Conservation (phyloP, 2,329 filamentous ascomycete genomes). For the Trematosphaeria pertusa region DNA sequence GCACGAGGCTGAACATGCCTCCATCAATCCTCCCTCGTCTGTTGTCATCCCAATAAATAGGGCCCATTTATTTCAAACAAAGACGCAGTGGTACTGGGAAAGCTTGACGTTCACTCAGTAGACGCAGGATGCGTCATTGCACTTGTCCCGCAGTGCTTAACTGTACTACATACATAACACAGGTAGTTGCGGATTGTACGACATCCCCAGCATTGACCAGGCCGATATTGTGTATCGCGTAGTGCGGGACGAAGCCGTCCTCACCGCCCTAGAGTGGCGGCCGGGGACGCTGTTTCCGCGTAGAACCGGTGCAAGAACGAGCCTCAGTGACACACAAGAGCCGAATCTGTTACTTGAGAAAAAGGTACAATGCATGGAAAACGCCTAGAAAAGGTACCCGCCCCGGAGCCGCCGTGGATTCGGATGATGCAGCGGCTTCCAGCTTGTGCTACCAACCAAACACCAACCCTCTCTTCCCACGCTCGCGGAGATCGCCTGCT, state of each 20-base stretch:
- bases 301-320: neutral
- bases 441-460: neutral
- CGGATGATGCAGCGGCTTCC: neutral
- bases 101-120: neutral
- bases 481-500: neutral
- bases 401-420: neutral
- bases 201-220: neutral
- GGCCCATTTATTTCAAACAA: neutral
- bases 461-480: neutral
- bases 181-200: neutral
- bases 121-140: too few relatives aligned
- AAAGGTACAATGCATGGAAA: conserved; percentile 4
- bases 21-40: neutral
- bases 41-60: neutral
- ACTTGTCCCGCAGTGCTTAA: neutral
- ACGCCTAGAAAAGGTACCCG: conserved; percentile 1
- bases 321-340: conserved; percentile 2
- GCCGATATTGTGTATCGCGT: too few relatives aligned
- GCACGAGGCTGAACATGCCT: neutral
- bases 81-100: neutral
- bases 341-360: neutral
- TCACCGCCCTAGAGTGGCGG: too few relatives aligned
- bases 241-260: too few relatives aligned
- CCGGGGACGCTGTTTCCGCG: neutral
- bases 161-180: too few relatives aligned